Base-by-base conservation (phyloP, 768 basidiomycete genomes). In the Phanerodontia chrysosporium region DNA sequence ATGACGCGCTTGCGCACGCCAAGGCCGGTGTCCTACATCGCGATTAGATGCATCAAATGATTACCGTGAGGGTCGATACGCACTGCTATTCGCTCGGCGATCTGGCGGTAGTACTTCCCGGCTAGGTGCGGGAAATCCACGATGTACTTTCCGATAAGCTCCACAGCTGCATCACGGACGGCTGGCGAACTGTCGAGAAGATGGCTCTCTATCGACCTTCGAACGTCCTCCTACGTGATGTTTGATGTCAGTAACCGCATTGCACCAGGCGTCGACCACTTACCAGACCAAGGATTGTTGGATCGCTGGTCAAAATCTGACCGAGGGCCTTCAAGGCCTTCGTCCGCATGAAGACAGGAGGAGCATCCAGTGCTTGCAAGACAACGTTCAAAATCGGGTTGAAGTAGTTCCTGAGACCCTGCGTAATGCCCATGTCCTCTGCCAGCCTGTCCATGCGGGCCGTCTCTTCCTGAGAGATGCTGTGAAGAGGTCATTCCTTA, bases 61-160 rank as follows among this genome's bases (percentile, higher is more conserved):
- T n/a, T n/a, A n/a, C n/a, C n/a, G n/a, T n/a, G n/a, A n/a, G n/a
- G n/a, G n/a, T 13, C 14, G 10, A 22, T 24, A 75, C 84, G 70
- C 73, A 97, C 95, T 39, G 91, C 89, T 64, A 97, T 92, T 4
- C 97, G 88, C 60, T 93, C 90, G 1, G 90, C 85, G 55, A 99
- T 91, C 70, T 86, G 86, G 49, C 81, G 78, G 66, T 95, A 96
- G 74, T 98, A 98, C 65, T 95, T 86, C 3, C 83, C 83, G 0
- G 91, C 92, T n/a, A 98, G 86, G 57, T 87, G 86, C 0, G 93
- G 92, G 0, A 88, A 86, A 61, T 93, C 89, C 35, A 95, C 84
- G 78, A 98, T 87, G 67, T 98, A 96, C 74, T 94, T 96, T n/a
- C 97, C 97, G 58, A 98, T 92, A 58, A 99, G 76, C 68, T 98